Conservation (phyloP, 805 yeast species). For the Candida sphagnicola region DNA sequence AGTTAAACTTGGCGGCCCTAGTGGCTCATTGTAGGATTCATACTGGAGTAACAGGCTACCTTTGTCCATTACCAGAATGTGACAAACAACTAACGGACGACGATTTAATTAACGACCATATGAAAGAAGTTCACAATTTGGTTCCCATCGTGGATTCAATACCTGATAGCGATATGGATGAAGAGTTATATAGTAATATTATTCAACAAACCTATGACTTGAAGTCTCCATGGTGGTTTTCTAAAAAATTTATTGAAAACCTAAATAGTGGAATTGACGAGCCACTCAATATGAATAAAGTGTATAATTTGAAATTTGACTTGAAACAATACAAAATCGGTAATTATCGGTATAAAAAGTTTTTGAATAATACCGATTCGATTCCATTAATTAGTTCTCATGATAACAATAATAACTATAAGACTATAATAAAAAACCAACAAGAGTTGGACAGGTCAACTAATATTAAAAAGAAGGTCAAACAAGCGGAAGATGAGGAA, state of each 20-base stretch:
- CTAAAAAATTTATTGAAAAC: slow-evolving; percentile 22
- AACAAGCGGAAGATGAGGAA: slow-evolving; percentile 1
- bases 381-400: slow-evolving; percentile 3
- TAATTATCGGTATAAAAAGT: slow-evolving; percentile 25
- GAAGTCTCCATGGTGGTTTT: slow-evolving; percentile 42
- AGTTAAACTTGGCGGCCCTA: slow-evolving; percentile 54
- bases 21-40: slow-evolving; percentile 63
- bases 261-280: slow-evolving; percentile 13
- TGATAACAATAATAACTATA: slow-evolving; percentile 4
- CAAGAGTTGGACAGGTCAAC: slow-evolving; percentile 6
- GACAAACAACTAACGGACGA: slow-evolving; percentile 53
- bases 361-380: slow-evolving; percentile 6
- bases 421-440: slow-evolving; percentile 8
- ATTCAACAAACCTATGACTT: slow-evolving; percentile 31
- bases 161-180: slow-evolving; percentile 23
- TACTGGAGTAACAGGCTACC: slow-evolving; percentile 63
- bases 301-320: slow-evolving; percentile 26
- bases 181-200: slow-evolving; percentile 22
- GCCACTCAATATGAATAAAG: slow-evolving; percentile 11
- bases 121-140: slow-evolving; percentile 56
- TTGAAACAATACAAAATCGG: slow-evolving; percentile 34
- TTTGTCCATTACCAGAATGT: slow-evolving; percentile 66
- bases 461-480: not conserved
- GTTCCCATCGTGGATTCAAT: slow-evolving; percentile 35
- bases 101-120: slow-evolving; percentile 63